Base-by-base conservation (phyloP, 2,329 filamentous ascomycete species). In the Aspergillus amoenus region DNA sequence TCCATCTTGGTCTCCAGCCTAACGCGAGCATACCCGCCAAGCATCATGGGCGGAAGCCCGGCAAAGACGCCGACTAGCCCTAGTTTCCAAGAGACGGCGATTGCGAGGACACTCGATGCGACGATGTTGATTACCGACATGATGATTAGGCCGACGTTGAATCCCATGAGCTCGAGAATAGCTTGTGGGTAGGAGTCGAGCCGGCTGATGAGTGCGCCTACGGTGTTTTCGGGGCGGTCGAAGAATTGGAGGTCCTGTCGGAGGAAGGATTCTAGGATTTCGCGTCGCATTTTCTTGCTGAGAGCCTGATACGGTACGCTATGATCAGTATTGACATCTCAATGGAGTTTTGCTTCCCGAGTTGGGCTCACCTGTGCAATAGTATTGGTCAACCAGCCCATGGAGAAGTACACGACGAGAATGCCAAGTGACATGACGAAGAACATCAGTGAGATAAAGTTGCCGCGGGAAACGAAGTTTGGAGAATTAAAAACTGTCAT, bases 1-100 rank as follows among this genome's bases (percentile, higher is more conserved):
- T 65, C 60, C 49, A 66, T 51, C 21, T 43, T 52, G 11, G 70
- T 70, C 60, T 82, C 80, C 3, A 82, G 72, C 2, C 78, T 71
- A 45, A 83, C 79, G 0, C 80, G 72, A 7, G 79, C 58, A 50
- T 79, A 82, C 3, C 81, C 81, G 0, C 78, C 70, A 1, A 69
- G 62, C 2, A 82, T 63, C 18, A 84, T 68, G 0, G 77, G 71
- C 0, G 81, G 75, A 5, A 83, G 63, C 3, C 76, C 78, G 9
- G 76, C 79, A 34, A 81, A 73, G 1, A 78, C 68, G 1, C 80
- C 68, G 0, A 80, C 76, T 1, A 84, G 70, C 0, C 79, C 80
- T 1, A 84, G 72, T 56, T 81, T 82, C 79, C 79, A 84, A 1
- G 78, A 77, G 41, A 73, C 73, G 1, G 67, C 74, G 4, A 84